Percentiles rank a stretch among this genome's conserved stretches.
These are phyloP conservation scores for Gentiana macrophylla DNA, from an alignment of 257 asterid genomes.

Conservation along the genomic window DNA sequence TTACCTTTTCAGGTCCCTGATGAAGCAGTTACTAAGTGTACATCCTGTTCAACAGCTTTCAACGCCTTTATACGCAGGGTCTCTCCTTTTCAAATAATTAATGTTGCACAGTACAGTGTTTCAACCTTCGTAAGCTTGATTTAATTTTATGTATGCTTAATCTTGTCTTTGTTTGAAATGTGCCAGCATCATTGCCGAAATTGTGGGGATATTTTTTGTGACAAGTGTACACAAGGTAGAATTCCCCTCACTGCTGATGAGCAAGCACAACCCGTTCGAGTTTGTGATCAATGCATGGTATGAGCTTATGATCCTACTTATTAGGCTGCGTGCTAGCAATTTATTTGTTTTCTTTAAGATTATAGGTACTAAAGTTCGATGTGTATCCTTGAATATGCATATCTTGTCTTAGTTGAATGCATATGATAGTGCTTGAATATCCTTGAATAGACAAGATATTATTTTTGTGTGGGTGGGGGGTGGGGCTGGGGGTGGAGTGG, in stretches of 20 bases:
- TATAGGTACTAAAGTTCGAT: neutral
- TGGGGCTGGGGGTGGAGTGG: no score
- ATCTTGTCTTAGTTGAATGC: neutral
- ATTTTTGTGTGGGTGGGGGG: no score
- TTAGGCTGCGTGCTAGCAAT: no score
- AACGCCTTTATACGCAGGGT: slow-evolving; percentile 80
- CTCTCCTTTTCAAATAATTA: slow-evolving; percentile 16
- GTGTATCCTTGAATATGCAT: neutral
- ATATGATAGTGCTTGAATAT: no score
- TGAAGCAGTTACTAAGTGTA: slow-evolving; percentile 71
- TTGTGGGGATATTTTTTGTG: slow-evolving; percentile 93
- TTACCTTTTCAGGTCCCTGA: slow-evolving; percentile 62
- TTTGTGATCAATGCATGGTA: slow-evolving; percentile 93
- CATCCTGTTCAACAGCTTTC: slow-evolving; percentile 52
- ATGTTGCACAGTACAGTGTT: neutral
- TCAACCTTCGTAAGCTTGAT: neutral
- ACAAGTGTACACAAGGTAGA: slow-evolving; percentile 96
- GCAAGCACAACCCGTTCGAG: slow-evolving; percentile 84
- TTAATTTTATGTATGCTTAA: neutral
- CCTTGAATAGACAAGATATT: no score
- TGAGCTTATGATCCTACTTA: slow-evolving; percentile 6
- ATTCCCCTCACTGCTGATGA: slow-evolving; percentile 68
- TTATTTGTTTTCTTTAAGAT: neutral
- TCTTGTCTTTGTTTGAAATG: slow-evolving; percentile 13
- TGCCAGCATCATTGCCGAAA: slow-evolving; percentile 86